Evolutionary conservation across 2,329 filamentous ascomycete genomes (phyloP), one percentile per base, ranked within the genome.

Genomic region (Cytospora mali): DNA sequence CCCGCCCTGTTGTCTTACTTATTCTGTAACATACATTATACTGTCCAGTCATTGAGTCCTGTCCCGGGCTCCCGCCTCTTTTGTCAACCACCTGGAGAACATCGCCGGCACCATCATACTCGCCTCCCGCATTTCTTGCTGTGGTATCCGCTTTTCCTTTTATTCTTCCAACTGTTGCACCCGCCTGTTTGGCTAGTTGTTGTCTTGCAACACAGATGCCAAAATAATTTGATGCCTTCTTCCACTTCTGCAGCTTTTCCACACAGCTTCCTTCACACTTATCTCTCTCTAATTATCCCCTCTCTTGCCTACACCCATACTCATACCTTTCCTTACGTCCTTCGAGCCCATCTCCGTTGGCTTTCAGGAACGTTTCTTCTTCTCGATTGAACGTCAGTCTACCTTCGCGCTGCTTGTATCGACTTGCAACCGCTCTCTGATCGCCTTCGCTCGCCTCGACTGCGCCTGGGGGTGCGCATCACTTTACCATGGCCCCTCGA

Each of bases 351-450:
- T 29, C 27, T 23, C n/a, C 27, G 9, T 18, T 49, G 27, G 55
- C 55, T 31, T 23, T 18, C 27, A 57, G 42, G 42, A 57, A 31
- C 21, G 29, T 31, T 57, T 23, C 21, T 11, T 48, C 31, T 57
- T 29, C 28, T 25, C 16, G n/a, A 23, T 21, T 57, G 16, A 57
- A 49, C 39, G 39, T 23, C 35, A 46, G 21, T 21, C n/a, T 21
- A 6, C 33, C 11, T 18, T 5, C 18, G 28, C 18, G 16, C 28
- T 14, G 42, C n/a, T 27, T 49, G 13, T 23, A 18, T 18, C 25
- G 6, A 33, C 18, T 18, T 29, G 25, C 33, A 46, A 42, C 33
- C 23, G 4, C 48, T 29, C 31, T 29, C n/a, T 28, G n/a, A 46
- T 23, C n/a, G 21, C n/a, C 42, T 46, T 46, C 42, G 42, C 42